Conservation (phyloP, 2,329 filamentous ascomycete genomes). For the Colletotrichum sp. region DNA sequence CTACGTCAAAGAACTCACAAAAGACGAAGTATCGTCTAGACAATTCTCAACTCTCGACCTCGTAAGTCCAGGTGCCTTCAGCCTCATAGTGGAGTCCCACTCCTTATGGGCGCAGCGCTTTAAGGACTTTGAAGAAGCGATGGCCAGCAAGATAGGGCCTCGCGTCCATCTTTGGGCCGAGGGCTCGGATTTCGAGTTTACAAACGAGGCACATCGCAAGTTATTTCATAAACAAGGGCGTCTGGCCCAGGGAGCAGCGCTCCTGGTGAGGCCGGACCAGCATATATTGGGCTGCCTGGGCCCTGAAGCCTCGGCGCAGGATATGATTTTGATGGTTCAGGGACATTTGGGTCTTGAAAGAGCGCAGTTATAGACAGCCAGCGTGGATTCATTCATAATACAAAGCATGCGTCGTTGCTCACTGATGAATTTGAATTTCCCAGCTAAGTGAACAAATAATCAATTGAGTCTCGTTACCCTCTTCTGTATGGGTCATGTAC, state of each 20-base stretch:
- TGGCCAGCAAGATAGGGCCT: not conserved
- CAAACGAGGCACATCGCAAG: not conserved
- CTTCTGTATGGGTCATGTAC: not conserved
- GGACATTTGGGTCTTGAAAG: not conserved
- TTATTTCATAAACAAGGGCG: constrained; percentile 26
- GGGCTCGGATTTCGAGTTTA: not conserved
- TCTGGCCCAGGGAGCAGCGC: constrained; percentile 28
- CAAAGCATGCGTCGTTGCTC: not conserved
- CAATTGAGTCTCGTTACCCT: not conserved
- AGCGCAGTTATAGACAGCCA: not conserved
- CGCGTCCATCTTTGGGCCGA: not conserved
- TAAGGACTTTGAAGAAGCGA: not conserved
- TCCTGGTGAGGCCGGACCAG: constrained; percentile 43
- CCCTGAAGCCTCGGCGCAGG: not conserved
- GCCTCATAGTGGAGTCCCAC: not conserved
- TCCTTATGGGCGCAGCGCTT: not conserved
- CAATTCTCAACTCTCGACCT: constrained; percentile 42
- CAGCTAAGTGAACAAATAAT: not conserved
- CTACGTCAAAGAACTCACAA: constrained; percentile 36
- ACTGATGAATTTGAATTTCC: not conserved
- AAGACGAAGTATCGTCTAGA: constrained; percentile 26
- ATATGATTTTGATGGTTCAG: not conserved
- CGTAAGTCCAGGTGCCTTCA: constrained; percentile 11
- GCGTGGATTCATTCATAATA: not conserved
- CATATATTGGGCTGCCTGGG: constrained; percentile 32